phyloP scores from a whole-genome alignment of 441 rosid genomes.

The Biscutella laevigata region DNA sequence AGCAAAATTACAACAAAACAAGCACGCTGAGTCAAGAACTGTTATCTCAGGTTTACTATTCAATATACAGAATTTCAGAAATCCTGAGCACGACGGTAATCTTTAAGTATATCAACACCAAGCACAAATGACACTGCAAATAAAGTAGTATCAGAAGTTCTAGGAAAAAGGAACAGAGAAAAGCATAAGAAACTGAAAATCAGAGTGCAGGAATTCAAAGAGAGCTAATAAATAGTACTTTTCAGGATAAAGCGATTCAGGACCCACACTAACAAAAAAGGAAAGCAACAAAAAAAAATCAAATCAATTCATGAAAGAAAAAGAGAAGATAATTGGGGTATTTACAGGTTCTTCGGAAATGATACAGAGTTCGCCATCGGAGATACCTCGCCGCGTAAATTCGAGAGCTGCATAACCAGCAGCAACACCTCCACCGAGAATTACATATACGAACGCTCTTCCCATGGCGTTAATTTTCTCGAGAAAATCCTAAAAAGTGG shows the following conservation, averaged over 20 bases:
- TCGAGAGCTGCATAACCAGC: conserved; percentile 96
- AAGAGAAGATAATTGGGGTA: background rate
- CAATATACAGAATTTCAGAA: background rate
- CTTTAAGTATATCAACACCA: background rate
- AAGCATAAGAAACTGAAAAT: no score
- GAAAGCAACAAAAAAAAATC: background rate
- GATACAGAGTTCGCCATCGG: conserved; percentile 86
- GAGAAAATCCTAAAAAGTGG: conserved; percentile 8
- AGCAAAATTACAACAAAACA: background rate
- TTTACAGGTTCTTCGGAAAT: conserved; percentile 86
- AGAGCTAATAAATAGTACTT: conserved; percentile 1
- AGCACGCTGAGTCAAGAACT: background rate
- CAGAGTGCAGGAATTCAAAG: background rate
- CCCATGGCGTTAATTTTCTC: conserved; percentile 44
- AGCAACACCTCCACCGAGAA: conserved; percentile 89
- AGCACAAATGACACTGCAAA: background rate
- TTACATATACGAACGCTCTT: conserved; percentile 87
- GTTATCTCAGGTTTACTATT: background rate
- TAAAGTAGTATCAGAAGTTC: background rate
- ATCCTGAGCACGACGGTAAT: background rate
- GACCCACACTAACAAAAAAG: background rate
- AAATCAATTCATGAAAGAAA: background rate
- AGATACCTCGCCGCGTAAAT: conserved; percentile 62
- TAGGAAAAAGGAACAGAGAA: background rate
- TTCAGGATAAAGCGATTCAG: background rate